These are phyloP conservation scores for Aspergillus arachidicola DNA, from an alignment of 2,329 filamentous ascomycete genomes.

Conservation along the genomic window DNA sequence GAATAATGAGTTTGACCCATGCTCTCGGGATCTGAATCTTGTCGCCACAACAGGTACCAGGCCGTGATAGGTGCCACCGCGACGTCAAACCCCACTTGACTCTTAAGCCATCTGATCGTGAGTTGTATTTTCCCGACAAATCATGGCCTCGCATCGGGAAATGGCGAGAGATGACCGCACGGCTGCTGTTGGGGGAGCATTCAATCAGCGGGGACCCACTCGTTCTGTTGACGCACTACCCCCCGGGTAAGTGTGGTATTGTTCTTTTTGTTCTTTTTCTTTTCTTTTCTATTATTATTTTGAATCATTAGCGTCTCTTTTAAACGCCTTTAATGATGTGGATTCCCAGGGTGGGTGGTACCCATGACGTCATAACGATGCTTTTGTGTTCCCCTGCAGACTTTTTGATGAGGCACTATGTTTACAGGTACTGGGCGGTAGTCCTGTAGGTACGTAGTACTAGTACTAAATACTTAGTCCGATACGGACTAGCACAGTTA, in stretches of 20 bases:
- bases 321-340: not conserved
- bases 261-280: not conserved
- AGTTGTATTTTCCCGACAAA: not conserved
- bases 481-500: not conserved
- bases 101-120: not conserved
- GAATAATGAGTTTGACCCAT: not conserved
- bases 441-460: too few species aligned
- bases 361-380: not conserved
- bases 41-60: slow-evolving; percentile 2
- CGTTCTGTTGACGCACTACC: not conserved
- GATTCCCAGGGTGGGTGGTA: not conserved
- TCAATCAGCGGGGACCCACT: not conserved
- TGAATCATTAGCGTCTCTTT: not conserved
- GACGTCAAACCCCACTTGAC: not conserved
- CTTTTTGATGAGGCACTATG: too few species aligned
- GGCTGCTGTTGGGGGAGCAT: not conserved
- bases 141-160: not conserved
- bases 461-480: too few species aligned
- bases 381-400: not conserved
- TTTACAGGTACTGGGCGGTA: too few species aligned
- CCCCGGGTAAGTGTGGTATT: not conserved
- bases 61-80: not conserved
- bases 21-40: not conserved
- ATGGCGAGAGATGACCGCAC: not conserved
- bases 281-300: not conserved